Conservation (phyloP, 257 asterid genomes). For the Buddleja alternifolia region DNA sequence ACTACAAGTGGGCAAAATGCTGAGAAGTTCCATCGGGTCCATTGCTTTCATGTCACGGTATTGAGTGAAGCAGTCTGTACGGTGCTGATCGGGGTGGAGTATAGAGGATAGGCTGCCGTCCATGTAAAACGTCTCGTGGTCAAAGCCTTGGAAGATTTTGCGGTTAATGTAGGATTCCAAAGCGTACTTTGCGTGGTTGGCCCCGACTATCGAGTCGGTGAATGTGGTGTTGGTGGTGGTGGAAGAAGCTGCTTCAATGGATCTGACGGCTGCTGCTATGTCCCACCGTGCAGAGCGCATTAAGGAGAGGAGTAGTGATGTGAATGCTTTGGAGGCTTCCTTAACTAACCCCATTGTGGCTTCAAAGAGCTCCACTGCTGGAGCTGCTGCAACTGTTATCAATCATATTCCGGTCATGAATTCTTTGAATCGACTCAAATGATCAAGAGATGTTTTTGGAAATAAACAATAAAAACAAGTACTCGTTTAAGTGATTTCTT, state of each 20-base stretch:
- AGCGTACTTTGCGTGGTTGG: slow-evolving; percentile 85
- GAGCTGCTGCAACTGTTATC: slow-evolving; percentile 54
- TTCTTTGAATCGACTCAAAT: too few relatives aligned
- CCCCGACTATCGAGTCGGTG: slow-evolving; percentile 66
- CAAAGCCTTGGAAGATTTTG: slow-evolving; percentile 92
- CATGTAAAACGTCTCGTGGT: slow-evolving; percentile 96
- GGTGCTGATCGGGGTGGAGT: slow-evolving; percentile 87
- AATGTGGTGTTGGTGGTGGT: slow-evolving; percentile 39
- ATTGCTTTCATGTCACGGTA: slow-evolving; percentile 91
- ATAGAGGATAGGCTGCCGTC: slow-evolving; percentile 90
- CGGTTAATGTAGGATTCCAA: slow-evolving; percentile 82
- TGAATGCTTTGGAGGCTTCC: slow-evolving; percentile 80
- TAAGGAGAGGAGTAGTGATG: slow-evolving; percentile 80
- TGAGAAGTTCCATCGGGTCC: slow-evolving; percentile 87
- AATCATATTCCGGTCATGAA: too few relatives aligned
- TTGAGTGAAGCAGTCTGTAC: slow-evolving; percentile 85
- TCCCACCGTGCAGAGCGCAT: slow-evolving; percentile 97
- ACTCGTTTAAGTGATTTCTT: too few relatives aligned
- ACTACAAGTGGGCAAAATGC: slow-evolving; percentile 87
- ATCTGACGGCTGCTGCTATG: slow-evolving; percentile 87
- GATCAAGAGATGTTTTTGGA: too few relatives aligned
- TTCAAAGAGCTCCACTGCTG: slow-evolving; percentile 79
- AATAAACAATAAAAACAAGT: too few relatives aligned
- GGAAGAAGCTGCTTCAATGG: slow-evolving; percentile 84
- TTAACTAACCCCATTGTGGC: slow-evolving; percentile 64